Conservation (phyloP, 208 protist genomes). For the Trypanosoma rangeli region DNA sequence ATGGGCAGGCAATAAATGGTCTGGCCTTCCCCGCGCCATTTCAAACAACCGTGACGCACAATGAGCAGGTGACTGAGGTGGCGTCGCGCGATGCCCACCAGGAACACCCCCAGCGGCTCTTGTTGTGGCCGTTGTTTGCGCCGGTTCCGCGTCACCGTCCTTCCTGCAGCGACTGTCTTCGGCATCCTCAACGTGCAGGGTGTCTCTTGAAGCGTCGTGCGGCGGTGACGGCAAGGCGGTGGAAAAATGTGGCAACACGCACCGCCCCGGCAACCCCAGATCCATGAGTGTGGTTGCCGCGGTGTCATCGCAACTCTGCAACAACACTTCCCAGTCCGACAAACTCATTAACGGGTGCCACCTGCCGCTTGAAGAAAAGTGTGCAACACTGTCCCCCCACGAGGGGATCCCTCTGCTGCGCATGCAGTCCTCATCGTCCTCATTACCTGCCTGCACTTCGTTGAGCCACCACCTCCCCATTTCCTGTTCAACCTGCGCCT, state of each 20-base stretch:
- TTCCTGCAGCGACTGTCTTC: not conserved
- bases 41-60: conserved; percentile 3
- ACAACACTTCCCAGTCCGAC: not conserved
- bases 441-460: not conserved
- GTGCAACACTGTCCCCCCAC: not conserved
- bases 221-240: not conserved
- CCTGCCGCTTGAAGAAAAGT: not conserved
- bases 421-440: not conserved
- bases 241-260: not conserved
- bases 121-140: not conserved
- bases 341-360: conserved; percentile 5
- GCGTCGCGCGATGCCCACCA: not conserved
- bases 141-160: not conserved
- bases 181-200: not conserved
- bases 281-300: not conserved
- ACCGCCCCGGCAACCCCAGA: not conserved
- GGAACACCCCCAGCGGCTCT: not conserved
- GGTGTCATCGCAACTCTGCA: not conserved
- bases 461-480: conserved; percentile 9
- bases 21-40: conserved; percentile 10
- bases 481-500: conserved; percentile 10
- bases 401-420: not conserved
- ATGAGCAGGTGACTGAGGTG: too few species aligned
- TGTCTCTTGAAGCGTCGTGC: not conserved
- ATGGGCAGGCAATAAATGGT: not conserved